Evolutionary conservation across 495 filamentous ascomycete genomes (phyloP), one percentile per base, ranked within the genome.

Genomic region (Neurospora africana): DNA sequence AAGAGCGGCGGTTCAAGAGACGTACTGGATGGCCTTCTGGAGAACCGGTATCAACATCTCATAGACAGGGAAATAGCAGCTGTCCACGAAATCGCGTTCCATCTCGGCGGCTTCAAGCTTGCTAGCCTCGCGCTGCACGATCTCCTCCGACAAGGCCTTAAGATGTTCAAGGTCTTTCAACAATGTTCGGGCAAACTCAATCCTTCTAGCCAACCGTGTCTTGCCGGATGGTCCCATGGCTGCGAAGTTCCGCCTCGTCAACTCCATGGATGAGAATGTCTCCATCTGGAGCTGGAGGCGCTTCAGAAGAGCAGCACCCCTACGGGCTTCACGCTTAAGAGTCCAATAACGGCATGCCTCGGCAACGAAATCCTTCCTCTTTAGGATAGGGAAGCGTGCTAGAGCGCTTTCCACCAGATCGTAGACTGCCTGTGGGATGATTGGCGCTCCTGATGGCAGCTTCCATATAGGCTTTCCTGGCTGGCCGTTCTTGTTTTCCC

Each of bases 331-430:
- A 43, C 95, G 87, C 81, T 99, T 99, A 69, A 98, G 83, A 0
- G 95, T 98, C 95, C 95, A 99, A 81, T 98, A 99, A 74, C 92
- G 93, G 83, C 94, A 98, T 2, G 91, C 92, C 77, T 98, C 94
- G 39, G 91, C 92, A 2, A 93, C 90, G 82, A 92, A 99, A 67
- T 98, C 93, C 76, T 95, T 95, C 35, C 92, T 87, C 75, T 95
- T 95, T 39, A 89, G 89, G 72, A 98, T 89, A 23, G 84, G 85
- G 78, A 98, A 98, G 38, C 91, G 89, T 53, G 88, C 85, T 3
- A 99, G 85, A 1, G 93, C 91, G 70, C 87, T 89, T 70, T 95
- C 90, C 33, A 98, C 91, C 3, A 90, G 88, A 71, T 93, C 90
- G 71, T 91, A 91, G 5, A 98, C 89, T 3, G 91, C 89, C 73